phyloP scores from a whole-genome alignment of 2,329 filamentous ascomycete species.

The Penicillium rolfsii region DNA sequence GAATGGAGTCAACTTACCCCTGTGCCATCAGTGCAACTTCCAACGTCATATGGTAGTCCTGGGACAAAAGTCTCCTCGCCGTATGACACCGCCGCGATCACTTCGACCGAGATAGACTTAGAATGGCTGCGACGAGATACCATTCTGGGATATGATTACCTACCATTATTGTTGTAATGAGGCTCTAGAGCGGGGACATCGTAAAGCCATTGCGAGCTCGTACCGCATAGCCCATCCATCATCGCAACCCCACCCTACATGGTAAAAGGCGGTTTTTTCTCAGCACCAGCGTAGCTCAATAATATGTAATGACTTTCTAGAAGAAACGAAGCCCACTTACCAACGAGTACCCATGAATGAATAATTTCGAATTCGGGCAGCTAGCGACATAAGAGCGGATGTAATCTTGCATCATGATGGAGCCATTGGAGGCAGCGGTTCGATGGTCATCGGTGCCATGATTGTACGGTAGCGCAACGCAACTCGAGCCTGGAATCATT shows the following conservation, averaged over 20 bases:
- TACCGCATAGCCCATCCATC: slow-evolving; percentile 32
- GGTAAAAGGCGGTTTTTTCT: neutral
- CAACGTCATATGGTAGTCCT: slow-evolving; percentile 21
- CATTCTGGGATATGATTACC: slow-evolving; percentile 7
- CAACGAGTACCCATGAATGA: slow-evolving; percentile 29
- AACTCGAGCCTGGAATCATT: slow-evolving; percentile 29
- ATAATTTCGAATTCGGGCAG: slow-evolving; percentile 28
- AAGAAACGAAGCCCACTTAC: slow-evolving; percentile 12
- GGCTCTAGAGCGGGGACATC: slow-evolving; percentile 18
- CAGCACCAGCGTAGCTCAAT: neutral
- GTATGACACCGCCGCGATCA: slow-evolving; percentile 27
- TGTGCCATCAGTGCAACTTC: slow-evolving; percentile 24
- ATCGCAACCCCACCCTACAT: slow-evolving; percentile 25
- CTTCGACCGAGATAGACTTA: slow-evolving; percentile 9
- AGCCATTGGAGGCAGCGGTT: slow-evolving; percentile 20
- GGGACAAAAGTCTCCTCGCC: slow-evolving; percentile 28
- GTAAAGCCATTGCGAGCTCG: slow-evolving; percentile 25
- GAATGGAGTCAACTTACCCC: slow-evolving; percentile 19
- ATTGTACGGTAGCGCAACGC: slow-evolving; percentile 27
- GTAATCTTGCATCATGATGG: slow-evolving; percentile 28
- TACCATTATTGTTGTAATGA: slow-evolving; percentile 22
- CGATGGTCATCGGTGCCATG: slow-evolving; percentile 23
- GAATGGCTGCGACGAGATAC: neutral
- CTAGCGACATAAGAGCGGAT: slow-evolving; percentile 25
- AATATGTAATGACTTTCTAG: no score